A percentile compares a stretch with the other conserved stretches of the same genome.
Evolutionary conservation across 1,139 yeast genomes (phyloP).

Genomic region (Scheffersomyces titani): DNA sequence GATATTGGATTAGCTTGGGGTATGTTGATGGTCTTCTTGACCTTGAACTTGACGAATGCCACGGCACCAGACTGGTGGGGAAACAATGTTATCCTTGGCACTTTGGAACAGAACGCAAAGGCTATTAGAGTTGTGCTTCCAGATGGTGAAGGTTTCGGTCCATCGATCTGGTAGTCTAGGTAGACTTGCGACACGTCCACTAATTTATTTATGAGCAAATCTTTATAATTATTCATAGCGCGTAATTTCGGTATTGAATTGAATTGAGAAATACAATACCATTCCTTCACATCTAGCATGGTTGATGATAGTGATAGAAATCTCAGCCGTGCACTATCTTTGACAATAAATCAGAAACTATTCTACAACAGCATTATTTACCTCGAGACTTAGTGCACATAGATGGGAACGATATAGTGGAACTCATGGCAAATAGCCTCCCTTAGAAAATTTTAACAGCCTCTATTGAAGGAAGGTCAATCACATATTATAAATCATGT

Average conservation of each 20-base stretch:
- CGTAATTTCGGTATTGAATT: neutral
- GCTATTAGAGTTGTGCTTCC: constrained; percentile 13
- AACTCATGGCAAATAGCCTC: neutral
- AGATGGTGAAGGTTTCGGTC: constrained; percentile 21
- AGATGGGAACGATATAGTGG: neutral
- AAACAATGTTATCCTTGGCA: constrained; percentile 29
- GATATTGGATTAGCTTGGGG: constrained; percentile 59
- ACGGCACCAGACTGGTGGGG: constrained; percentile 63
- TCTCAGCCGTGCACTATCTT: too few species aligned
- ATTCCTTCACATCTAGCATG: neutral
- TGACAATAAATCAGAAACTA: too few species aligned
- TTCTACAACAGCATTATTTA: neutral
- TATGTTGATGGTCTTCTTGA: constrained; percentile 48
- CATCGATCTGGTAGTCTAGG: constrained; percentile 19
- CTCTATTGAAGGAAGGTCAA: neutral
- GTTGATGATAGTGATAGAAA: neutral
- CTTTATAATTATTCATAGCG: too few species aligned
- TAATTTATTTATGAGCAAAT: neutral
- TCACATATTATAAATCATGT: too few species aligned
- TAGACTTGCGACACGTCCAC: neutral
- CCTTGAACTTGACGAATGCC: constrained; percentile 29
- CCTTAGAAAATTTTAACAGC: neutral
- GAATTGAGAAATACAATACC: neutral
- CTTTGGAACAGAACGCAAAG: constrained; percentile 12
- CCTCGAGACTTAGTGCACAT: neutral